Conservation (phyloP, 495 filamentous ascomycete species). For the Antarctomyces pellizariae region DNA sequence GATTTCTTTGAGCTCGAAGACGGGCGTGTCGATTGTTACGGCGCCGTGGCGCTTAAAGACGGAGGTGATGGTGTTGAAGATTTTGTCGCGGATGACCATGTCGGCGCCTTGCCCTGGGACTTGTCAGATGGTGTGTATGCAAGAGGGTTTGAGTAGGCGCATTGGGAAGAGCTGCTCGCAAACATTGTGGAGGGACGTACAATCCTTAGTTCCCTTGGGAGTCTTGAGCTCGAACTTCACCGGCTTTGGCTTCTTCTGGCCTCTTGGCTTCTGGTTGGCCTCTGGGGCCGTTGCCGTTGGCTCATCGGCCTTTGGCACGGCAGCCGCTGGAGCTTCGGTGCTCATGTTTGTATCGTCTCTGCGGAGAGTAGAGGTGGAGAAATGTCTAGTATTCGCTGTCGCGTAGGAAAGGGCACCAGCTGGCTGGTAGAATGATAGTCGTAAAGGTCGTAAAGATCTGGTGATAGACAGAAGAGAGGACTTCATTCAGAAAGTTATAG, state of each 20-base stretch:
- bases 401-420: no score
- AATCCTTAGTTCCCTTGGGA: conserved; percentile 24
- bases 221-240: conserved; percentile 25
- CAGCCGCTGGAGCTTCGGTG: no score
- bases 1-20: conserved; percentile 59
- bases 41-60: conserved; percentile 83
- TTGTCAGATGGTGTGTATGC: conserved; percentile 1
- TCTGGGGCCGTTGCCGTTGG: no score
- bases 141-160: background rate
- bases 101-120: conserved; percentile 37
- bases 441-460: no score
- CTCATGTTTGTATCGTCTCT: no score
- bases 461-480: no score
- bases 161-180: background rate
- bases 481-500: no score
- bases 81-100: conserved; percentile 60
- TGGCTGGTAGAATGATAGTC: no score
- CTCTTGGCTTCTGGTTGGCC: conserved; percentile 9
- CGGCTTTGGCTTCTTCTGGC: conserved; percentile 19
- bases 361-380: no score
- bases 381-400: no score
- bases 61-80: conserved; percentile 57
- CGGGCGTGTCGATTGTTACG: conserved; percentile 65
- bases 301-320: no score
- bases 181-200: conserved; percentile 9